phyloP scores from a whole-genome alignment of 78 protist genomes.

The Mastigamoeba balamuthi region DNA sequence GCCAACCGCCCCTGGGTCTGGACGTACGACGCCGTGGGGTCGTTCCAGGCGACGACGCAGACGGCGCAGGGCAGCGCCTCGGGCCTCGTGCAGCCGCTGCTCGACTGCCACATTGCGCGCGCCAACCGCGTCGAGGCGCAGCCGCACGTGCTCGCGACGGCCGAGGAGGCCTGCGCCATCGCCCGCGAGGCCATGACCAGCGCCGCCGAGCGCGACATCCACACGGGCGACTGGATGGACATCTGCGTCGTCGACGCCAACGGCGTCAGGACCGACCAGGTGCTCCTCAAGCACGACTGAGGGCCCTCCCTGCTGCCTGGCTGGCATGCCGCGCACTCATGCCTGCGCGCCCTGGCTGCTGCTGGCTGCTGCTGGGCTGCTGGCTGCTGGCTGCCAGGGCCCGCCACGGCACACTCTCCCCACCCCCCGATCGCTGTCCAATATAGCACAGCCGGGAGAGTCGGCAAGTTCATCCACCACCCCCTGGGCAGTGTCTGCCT shows the following conservation, averaged over 20 bases:
- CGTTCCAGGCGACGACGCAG: slow-evolving; percentile 53
- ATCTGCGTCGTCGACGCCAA: slow-evolving; percentile 49
- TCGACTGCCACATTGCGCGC: slow-evolving; percentile 72
- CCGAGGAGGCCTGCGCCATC: slow-evolving; percentile 63
- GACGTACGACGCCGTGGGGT: slow-evolving; percentile 94
- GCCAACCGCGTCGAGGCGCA: neutral
- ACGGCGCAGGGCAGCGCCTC: slow-evolving; percentile 81
- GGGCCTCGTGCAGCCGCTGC: slow-evolving; percentile 81
- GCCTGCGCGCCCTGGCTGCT: no score
- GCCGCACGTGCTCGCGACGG: neutral
- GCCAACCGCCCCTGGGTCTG: slow-evolving; percentile 8
- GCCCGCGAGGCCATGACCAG: slow-evolving; percentile 79
- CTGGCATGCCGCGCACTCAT: no score
- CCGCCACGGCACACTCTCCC: no score
- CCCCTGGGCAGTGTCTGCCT: no score
- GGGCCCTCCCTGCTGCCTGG: no score
- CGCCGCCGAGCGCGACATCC: slow-evolving; percentile 96
- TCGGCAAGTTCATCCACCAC: no score
- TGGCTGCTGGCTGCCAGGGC: no score
- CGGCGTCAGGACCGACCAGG: slow-evolving; percentile 35
- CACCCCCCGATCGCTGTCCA: no score
- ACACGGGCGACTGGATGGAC: slow-evolving; percentile 94
- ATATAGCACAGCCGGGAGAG: no score
- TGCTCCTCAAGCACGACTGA: slow-evolving; percentile 41
- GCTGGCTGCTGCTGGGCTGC: no score